Percentiles rank a stretch among this genome's conserved stretches.
Conservation (phyloP, 331 rosid species). For the Rosa hybrid region DNA sequence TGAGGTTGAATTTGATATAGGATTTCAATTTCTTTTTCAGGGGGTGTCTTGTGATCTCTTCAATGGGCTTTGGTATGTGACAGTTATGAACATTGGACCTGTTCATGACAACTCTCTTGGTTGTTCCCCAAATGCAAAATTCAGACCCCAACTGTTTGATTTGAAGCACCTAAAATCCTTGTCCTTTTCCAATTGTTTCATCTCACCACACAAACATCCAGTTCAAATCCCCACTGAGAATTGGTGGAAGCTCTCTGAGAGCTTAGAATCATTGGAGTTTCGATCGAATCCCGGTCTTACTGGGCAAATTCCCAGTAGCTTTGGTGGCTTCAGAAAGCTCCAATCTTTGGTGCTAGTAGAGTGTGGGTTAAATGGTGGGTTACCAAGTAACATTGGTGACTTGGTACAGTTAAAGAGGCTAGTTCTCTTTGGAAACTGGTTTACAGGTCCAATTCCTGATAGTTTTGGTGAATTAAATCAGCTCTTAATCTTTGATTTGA, state of each 20-base stretch:
- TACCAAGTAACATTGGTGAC: slow-evolving; percentile 61
- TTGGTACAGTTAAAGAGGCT: slow-evolving; percentile 59
- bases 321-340: slow-evolving; percentile 65
- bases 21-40: slow-evolving; percentile 42
- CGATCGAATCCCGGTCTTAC: slow-evolving; percentile 68
- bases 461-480: slow-evolving; percentile 43
- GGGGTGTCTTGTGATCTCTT: slow-evolving; percentile 88
- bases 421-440: slow-evolving; percentile 59
- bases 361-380: slow-evolving; percentile 58
- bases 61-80: slow-evolving; percentile 85
- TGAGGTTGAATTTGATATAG: slow-evolving; percentile 3
- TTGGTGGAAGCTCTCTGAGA: slow-evolving; percentile 69
- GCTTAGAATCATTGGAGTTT: slow-evolving; percentile 74
- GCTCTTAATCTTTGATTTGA: slow-evolving; percentile 72
- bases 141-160: slow-evolving; percentile 56
- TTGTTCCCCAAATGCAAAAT: slow-evolving; percentile 54
- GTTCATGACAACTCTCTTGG: slow-evolving; percentile 77
- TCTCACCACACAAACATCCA: slow-evolving; percentile 42
- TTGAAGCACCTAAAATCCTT: slow-evolving; percentile 64
- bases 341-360: slow-evolving; percentile 67
- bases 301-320: slow-evolving; percentile 56
- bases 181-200: slow-evolving; percentile 75
- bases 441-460: slow-evolving; percentile 59
- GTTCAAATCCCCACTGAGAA: slow-evolving; percentile 48
- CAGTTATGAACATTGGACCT: slow-evolving; percentile 69